Conservation (phyloP, 495 filamentous ascomycete species). For the Neurospora sp. region DNA sequence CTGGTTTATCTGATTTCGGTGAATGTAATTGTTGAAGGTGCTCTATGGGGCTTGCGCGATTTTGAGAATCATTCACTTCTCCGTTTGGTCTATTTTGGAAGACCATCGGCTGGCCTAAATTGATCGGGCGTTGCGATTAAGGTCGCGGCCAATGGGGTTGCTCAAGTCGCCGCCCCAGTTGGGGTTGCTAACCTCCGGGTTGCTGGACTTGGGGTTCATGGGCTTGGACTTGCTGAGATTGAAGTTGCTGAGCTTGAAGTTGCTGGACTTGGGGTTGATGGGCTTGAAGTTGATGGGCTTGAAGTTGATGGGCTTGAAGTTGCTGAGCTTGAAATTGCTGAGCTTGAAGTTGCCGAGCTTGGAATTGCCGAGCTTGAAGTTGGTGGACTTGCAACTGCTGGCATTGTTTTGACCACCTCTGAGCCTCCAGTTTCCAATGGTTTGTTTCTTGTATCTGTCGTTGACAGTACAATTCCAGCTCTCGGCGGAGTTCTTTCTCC, state of each 20-base stretch:
- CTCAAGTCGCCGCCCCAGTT: neutral
- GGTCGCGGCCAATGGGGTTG: neutral
- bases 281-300: neutral
- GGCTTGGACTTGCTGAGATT: neutral
- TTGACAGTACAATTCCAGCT: neutral
- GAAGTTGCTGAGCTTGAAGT: neutral
- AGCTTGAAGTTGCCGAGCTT: too few species aligned
- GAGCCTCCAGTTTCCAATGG: neutral
- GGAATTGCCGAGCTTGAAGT: too few species aligned
- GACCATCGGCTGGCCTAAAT: neutral
- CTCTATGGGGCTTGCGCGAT: neutral
- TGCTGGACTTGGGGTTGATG: neutral
- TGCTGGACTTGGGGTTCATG: neutral
- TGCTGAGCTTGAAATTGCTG: neutral
- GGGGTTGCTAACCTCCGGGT: neutral
- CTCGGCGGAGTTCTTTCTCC: neutral
- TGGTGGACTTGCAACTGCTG: neutral
- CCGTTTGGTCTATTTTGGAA: neutral
- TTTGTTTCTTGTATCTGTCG: neutral
- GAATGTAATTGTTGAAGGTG: neutral
- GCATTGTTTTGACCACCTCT: neutral
- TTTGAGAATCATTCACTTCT: neutral
- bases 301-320: neutral
- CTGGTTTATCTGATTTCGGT: neutral
- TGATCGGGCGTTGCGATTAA: neutral